Conservation (phyloP, 169 alveolate species). For the Cryptosporidium parvum region DNA sequence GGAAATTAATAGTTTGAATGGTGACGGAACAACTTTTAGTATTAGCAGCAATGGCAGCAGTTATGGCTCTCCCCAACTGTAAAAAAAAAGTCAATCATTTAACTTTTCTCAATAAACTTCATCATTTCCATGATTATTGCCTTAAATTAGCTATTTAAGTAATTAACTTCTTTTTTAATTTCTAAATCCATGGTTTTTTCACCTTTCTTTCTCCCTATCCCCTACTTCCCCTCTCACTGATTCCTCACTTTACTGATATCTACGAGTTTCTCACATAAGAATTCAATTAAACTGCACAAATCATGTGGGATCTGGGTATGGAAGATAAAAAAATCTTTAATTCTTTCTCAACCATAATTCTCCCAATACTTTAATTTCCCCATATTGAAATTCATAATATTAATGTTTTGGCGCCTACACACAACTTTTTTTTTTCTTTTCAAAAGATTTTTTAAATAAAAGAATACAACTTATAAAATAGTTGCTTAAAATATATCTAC, state of each 20-base stretch:
- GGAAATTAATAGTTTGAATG: not conserved
- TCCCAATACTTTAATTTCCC: not conserved
- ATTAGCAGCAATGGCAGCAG: slow-evolving; percentile 16
- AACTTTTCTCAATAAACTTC: not conserved
- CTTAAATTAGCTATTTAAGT: not conserved
- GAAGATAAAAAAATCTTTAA: too few species aligned
- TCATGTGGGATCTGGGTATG: not conserved
- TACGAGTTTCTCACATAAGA: too few species aligned
- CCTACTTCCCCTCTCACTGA: not conserved
- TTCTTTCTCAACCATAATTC: not conserved
- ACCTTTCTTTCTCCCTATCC: not conserved
- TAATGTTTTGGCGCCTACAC: not conserved
- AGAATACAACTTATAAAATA: too few species aligned
- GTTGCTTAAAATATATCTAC: too few species aligned
- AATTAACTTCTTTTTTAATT: not conserved
- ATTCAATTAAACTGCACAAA: too few species aligned
- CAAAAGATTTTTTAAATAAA: not conserved
- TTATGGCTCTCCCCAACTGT: not conserved
- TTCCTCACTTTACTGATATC: too few species aligned
- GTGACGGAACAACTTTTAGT: not conserved
- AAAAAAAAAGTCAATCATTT: not conserved
- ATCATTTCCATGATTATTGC: not conserved
- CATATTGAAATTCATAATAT: too few species aligned
- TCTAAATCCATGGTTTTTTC: too few species aligned
- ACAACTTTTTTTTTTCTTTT: too few species aligned